Base-by-base conservation (phyloP, 495 filamentous ascomycete genomes). In the Aspergillus cavernicola region DNA sequence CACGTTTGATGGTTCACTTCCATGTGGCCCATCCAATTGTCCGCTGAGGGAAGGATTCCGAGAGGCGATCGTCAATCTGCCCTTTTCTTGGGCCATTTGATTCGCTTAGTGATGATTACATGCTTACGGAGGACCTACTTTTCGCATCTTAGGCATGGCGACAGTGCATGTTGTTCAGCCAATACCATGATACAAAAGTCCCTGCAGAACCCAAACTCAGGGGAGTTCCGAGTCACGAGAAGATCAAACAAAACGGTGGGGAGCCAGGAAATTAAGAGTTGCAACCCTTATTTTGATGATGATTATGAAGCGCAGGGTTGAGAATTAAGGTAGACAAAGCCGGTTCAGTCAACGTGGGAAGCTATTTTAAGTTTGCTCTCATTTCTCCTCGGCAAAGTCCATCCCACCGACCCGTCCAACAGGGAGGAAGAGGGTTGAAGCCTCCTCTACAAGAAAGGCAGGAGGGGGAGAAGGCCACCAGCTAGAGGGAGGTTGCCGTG, bases 11-110 rank as follows among this genome's bases (percentile, higher is more conserved):
- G 45, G 45, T 28, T 48, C 22, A 19, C 22, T 50, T 31, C 46
- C 49, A 47, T 53, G 33, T 52, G 53, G 43, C 43, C 37, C 49
- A 12, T 45, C 57, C 52, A 59, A 59, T 55, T 35, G 29, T 20
- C 20, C 43, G 39, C 52, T 48, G 48, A 52, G 48, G 52, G 22
- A 46, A 46, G 42, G 42, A n/a, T 55, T 59, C 57, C 57, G 52
- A 59, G 39, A 48, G 47, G 35, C 38, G 58, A 60, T 60, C 58
- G 45, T 60, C 58, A 50, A 45, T 35, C 48, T 41, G 23, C 15
- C 28, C 5, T 38, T 44, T 23, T 16, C 16, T 13, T 33, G 43
- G 32, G 28, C 16, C 6, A 31, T 31, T 13, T 38, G 36, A 38
- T 38, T 38, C 36, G 36, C 16, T 16, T 38, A n/a, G 8, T n/a